Evolutionary conservation across 2,329 filamentous ascomycete genomes (phyloP).

Genomic region (Emmonsia crescens): DNA sequence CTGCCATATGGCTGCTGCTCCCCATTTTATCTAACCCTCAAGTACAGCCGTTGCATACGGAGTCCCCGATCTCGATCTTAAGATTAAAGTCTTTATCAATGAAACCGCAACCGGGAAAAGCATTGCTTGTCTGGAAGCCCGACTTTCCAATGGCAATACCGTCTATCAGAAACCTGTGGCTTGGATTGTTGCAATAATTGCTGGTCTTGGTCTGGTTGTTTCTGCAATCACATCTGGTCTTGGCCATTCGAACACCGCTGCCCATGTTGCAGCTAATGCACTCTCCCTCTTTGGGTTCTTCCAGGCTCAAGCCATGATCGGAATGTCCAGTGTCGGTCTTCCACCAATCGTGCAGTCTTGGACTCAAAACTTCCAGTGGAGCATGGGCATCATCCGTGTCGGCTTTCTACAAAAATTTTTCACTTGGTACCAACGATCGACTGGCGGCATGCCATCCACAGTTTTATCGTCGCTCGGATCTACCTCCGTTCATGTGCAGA

Average conservation of each 20-base stretch:
- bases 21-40: not conserved
- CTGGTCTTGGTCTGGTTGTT: slow-evolving; percentile 68
- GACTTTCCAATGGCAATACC: slow-evolving; percentile 82
- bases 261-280: slow-evolving; percentile 86
- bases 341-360: slow-evolving; percentile 83
- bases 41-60: slow-evolving; percentile 63
- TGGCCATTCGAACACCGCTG: slow-evolving; percentile 86
- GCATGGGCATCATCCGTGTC: slow-evolving; percentile 85
- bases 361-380: slow-evolving; percentile 98
- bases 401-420: slow-evolving; percentile 80
- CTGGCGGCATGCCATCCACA: slow-evolving; percentile 72
- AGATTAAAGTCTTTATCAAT: slow-evolving; percentile 72
- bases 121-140: slow-evolving; percentile 78
- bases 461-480: slow-evolving; percentile 63
- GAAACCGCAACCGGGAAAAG: slow-evolving; percentile 50
- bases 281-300: slow-evolving; percentile 92
- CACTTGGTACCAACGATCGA: slow-evolving; percentile 92
- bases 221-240: slow-evolving; percentile 83
- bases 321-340: slow-evolving; percentile 67
- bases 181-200: slow-evolving; percentile 81
- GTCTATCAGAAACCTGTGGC: slow-evolving; percentile 81
- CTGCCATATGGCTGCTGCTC: not conserved
- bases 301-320: slow-evolving; percentile 85
- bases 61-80: slow-evolving; percentile 83
- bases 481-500: slow-evolving; percentile 76